Percentiles rank a stretch among this genome's conserved stretches.
These are phyloP conservation scores for Suillus subaureus DNA, from an alignment of 768 basidiomycete genomes.

Conservation along the genomic window DNA sequence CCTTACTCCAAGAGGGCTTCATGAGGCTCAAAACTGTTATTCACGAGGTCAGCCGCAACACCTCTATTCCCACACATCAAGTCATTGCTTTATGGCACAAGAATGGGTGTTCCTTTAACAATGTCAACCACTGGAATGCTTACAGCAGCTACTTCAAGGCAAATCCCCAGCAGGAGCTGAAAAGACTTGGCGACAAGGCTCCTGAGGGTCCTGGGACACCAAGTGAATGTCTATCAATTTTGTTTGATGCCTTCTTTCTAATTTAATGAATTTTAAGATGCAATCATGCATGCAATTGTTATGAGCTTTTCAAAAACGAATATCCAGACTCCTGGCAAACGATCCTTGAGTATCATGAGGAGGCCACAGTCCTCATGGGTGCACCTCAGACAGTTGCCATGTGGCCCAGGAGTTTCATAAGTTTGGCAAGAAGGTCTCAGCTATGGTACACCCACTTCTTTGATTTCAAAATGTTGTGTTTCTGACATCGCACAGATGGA, in stretches of 20 bases:
- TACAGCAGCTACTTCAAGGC: conserved; percentile 10
- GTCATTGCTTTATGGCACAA: conserved; percentile 11
- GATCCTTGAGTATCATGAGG: background rate
- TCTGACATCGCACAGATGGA: background rate
- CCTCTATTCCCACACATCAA: conserved; percentile 10
- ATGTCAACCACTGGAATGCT: conserved; percentile 11
- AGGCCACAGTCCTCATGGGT: background rate
- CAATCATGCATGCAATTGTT: background rate
- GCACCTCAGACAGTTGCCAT: background rate
- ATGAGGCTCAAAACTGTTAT: conserved; percentile 3
- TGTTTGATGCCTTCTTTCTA: background rate
- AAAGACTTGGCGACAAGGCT: background rate
- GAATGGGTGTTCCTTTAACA: conserved; percentile 3
- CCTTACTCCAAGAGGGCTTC: conserved; percentile 3
- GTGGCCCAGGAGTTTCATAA: background rate
- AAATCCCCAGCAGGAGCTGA: conserved; percentile 7
- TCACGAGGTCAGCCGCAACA: background rate
- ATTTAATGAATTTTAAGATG: background rate
- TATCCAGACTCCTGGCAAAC: background rate
- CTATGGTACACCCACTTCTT: background rate
- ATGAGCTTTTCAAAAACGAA: background rate
- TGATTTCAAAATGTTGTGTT: background rate
- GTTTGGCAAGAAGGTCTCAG: background rate
- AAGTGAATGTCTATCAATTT: background rate
- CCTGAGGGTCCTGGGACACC: background rate